phyloP scores from a whole-genome alignment of 2,329 filamentous ascomycete genomes.

The Coniochaeta sp. region DNA sequence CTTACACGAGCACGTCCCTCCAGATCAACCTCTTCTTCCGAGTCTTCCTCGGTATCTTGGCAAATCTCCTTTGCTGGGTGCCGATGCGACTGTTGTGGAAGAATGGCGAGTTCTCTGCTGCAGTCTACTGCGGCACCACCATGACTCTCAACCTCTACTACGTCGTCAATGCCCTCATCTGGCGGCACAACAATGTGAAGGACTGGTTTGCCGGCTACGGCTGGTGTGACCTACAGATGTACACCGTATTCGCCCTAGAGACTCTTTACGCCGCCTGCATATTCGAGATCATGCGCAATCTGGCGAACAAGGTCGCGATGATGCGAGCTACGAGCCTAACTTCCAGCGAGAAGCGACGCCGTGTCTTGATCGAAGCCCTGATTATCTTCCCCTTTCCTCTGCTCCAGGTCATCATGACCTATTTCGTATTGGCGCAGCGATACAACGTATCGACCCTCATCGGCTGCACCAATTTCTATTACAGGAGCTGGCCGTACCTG shows the following conservation, averaged over 20 bases:
- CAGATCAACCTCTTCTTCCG: constrained; percentile 39
- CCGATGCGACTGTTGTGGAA: constrained; percentile 42
- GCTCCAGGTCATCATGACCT: constrained; percentile 39
- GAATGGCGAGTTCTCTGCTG: constrained; percentile 46
- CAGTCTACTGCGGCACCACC: constrained; percentile 38
- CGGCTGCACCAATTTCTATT: constrained; percentile 39
- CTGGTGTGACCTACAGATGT: constrained; percentile 44
- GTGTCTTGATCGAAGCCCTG: constrained; percentile 38
- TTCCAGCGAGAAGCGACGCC: constrained; percentile 30
- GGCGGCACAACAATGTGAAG: constrained; percentile 41
- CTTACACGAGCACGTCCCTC: constrained; percentile 18
- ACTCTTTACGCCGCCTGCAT: constrained; percentile 42
- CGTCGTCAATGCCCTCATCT: constrained; percentile 42
- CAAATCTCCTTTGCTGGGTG: constrained; percentile 38
- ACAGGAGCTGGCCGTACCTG: constrained; percentile 38
- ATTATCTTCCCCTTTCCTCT: constrained; percentile 48
- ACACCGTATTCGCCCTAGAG: constrained; percentile 24
- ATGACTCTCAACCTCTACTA: constrained; percentile 39
- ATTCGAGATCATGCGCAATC: constrained; percentile 46
- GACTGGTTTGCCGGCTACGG: constrained; percentile 44
- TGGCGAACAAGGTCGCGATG: constrained; percentile 41
- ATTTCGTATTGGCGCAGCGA: constrained; percentile 37
- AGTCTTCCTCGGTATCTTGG: constrained; percentile 36
- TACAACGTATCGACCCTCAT: constrained; percentile 41
- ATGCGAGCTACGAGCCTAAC: constrained; percentile 31